Base-by-base conservation (phyloP, 192 early-diverging fungal genomes). In the Coemansia sp. region DNA sequence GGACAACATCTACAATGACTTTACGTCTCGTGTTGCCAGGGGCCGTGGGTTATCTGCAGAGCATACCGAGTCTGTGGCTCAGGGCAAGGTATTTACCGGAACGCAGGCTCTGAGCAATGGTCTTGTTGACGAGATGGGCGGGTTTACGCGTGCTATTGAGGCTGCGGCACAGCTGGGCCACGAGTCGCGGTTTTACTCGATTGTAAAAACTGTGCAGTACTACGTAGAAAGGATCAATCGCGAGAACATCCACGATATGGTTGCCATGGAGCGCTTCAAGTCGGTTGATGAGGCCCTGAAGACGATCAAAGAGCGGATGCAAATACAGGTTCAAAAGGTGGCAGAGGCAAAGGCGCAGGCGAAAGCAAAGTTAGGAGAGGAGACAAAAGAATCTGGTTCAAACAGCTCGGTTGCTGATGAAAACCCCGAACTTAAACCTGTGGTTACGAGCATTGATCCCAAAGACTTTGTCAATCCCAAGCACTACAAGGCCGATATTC, bases 81-180 rank as follows among this genome's bases (percentile, higher is more conserved):
- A 86, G 5, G 91, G 91, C 12, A 83, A 85, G 34, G 82, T 92
- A 33, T 91, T 84, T 72, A 90, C 81, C 9, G 91, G 90, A 9
- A 64, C 52, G 15, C 81, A 90, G 58, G 91, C 90, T 9, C 56
- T 73, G 35, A 71, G 71, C 14, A 76, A 76, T 57, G 89, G 89
- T 0, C 80, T 92, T 38, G 86, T 91, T 3, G 91, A 92, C 61
- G 78, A 88, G 48, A 36, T 89, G 38, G 90, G 90, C 34, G 78
- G 87, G 22, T 67, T 86, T 38, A 83, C 73, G 3, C 54, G 67
- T 4, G 86, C 89, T 4, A 61, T 87, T n/a, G 78, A 78, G 45
- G 51, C 59, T 28, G 71, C 71, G 7, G 76, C 76, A 3, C 72
- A 82, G 14, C 32, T 85, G 12, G 86, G 82, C 0, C 70, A 66